A percentile compares a stretch with the other conserved stretches of the same genome.
Conservation (phyloP, 2,329 filamentous ascomycete species). For the Colletotrichum sp. region DNA sequence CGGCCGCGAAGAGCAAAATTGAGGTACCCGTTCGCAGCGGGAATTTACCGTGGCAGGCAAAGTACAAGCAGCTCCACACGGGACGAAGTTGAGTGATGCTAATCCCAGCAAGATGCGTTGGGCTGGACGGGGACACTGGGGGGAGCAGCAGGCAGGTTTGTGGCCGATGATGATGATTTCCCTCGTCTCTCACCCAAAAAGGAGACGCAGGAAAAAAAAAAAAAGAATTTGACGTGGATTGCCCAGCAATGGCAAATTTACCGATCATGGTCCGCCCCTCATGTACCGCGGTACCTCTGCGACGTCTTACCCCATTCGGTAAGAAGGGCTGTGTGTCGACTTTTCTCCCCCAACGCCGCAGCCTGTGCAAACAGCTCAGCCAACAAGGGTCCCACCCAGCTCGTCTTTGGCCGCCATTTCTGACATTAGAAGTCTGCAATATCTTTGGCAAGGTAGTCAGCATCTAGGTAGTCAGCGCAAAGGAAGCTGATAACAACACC, state of each 20-base stretch:
- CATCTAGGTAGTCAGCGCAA: background rate
- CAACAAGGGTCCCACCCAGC: background rate
- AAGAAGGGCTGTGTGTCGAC: background rate
- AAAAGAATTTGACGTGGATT: background rate
- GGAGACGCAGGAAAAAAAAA: background rate
- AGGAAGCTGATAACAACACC: background rate
- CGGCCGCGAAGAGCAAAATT: background rate
- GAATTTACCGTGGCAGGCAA: background rate
- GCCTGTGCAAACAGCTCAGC: background rate
- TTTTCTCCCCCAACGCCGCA: background rate
- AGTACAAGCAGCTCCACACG: conserved; percentile 5
- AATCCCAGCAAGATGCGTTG: conserved; percentile 3
- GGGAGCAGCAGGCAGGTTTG: background rate
- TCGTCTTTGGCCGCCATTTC: background rate
- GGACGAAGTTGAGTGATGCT: conserved; percentile 10
- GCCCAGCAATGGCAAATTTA: conserved; percentile 2
- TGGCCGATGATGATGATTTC: background rate
- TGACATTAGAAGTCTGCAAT: background rate
- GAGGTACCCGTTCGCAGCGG: background rate
- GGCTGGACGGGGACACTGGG: background rate
- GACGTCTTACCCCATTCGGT: background rate
- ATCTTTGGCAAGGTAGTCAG: background rate
- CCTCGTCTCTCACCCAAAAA: background rate
- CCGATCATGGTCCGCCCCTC: conserved; percentile 1
- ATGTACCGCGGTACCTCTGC: background rate